A percentile compares a stretch with the other conserved stretches of the same genome.
Evolutionary conservation across 2,329 filamentous ascomycete species (phyloP).

Genomic region (Cryphonectria nitschkei): DNA sequence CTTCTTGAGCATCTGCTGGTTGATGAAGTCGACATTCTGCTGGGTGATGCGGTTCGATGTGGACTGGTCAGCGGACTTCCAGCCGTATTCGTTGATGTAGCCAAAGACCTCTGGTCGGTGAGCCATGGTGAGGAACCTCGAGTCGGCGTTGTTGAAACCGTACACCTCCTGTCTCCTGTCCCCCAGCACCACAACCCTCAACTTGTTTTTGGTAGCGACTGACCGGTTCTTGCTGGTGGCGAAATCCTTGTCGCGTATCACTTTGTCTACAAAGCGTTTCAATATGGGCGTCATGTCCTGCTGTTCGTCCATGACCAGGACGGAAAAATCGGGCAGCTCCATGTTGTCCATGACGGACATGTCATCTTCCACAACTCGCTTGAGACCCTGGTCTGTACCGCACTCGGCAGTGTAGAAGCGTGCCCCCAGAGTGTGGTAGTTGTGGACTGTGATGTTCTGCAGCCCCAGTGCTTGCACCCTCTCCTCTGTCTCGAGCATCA

Average conservation of each 20-base stretch:
- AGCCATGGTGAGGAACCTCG: slow-evolving; percentile 26
- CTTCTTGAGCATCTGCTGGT: slow-evolving; percentile 28
- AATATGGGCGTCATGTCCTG: slow-evolving; percentile 27
- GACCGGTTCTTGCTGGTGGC: neutral
- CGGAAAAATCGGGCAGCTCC: slow-evolving; percentile 21
- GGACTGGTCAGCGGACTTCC: slow-evolving; percentile 21
- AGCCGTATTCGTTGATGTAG: slow-evolving; percentile 23
- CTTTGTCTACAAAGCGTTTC: slow-evolving; percentile 27
- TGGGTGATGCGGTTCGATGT: slow-evolving; percentile 24
- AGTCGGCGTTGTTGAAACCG: slow-evolving; percentile 29
- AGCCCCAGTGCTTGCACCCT: slow-evolving; percentile 18
- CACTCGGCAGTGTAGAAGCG: slow-evolving; percentile 26
- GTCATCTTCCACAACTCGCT: slow-evolving; percentile 25
- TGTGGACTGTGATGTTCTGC: slow-evolving; percentile 22
- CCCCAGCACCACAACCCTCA: slow-evolving; percentile 24
- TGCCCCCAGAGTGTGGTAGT: slow-evolving; percentile 23
- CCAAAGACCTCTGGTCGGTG: slow-evolving; percentile 21
- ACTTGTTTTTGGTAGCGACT: neutral
- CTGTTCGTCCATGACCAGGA: slow-evolving; percentile 28
- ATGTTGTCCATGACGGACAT: slow-evolving; percentile 16
- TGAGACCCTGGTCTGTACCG: slow-evolving; percentile 25
- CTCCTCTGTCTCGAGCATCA: slow-evolving; percentile 26
- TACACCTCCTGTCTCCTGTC: slow-evolving; percentile 27
- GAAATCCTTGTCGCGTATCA: slow-evolving; percentile 24
- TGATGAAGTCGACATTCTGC: slow-evolving; percentile 28